phyloP scores from a whole-genome alignment of 306 rosid species.

The Dicorynia guianensis region DNA sequence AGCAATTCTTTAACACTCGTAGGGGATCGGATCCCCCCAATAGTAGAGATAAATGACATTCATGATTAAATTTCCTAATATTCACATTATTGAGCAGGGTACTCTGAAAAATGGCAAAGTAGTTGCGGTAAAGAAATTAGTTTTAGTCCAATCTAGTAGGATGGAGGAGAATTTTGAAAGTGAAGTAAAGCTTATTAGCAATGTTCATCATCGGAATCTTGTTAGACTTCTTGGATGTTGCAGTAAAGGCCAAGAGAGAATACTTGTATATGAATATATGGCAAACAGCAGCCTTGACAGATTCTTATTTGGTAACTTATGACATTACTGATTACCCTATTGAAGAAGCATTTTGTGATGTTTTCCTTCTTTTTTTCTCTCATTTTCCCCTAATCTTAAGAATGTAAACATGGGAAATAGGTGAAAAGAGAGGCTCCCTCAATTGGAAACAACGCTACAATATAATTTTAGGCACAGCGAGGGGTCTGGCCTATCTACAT shows the following conservation, averaged over 20 bases:
- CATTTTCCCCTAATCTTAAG: not conserved
- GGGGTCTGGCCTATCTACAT: conserved; percentile 72
- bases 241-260: conserved; percentile 59
- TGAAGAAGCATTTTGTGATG: not conserved
- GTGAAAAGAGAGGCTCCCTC: conserved; percentile 56
- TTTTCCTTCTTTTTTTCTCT: not conserved
- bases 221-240: conserved; percentile 80
- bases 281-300: conserved; percentile 67
- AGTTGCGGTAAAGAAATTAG: conserved; percentile 69
- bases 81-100: conserved; percentile 50
- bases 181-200: conserved; percentile 75
- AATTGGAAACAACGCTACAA: conserved; percentile 65
- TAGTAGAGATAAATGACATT: not conserved
- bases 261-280: conserved; percentile 77
- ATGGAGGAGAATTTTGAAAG: conserved; percentile 61
- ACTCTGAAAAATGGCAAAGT: conserved; percentile 65
- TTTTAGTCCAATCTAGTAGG: conserved; percentile 52
- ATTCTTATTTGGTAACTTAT: conserved; percentile 68
- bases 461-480: conserved; percentile 66
- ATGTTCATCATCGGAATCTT: conserved; percentile 72
- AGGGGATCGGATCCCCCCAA: no score
- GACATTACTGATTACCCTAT: not conserved
- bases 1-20: no score
- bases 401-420: conserved; percentile 34
- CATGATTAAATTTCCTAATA: not conserved